Evolutionary conservation across 805 yeast species (phyloP), one percentile per base, ranked within the genome.

Genomic region (Wickerhamiella brachini): DNA sequence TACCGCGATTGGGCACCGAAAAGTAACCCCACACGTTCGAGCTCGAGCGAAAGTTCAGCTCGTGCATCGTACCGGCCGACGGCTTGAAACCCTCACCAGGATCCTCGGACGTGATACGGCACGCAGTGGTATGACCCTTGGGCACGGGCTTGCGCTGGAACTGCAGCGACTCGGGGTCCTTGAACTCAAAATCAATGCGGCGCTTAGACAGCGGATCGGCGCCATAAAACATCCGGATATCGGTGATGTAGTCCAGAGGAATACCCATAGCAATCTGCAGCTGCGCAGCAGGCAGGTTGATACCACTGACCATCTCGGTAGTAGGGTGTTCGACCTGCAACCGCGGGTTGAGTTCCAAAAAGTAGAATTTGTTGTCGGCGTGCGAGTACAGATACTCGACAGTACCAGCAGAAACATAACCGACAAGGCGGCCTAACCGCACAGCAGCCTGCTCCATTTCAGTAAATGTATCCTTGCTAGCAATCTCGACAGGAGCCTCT

Each of bases 21-120:
- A 93, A 93, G 68, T 93, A 93, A 73, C 99, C 99, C 99, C 99
- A 93, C 48, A 94, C 99, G 61, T 93, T 90, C 9, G 97, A 88
- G 37, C 95, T 83, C 3, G 99, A 94, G 68, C 97, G 78, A 77
- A 93, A 90, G 67, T 93, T 94, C 67, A 93, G 79, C 69, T 93
- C 98, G 60, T 89, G 95, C 71, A 93, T 76, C 50, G 88, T 80
- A 73, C 99, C 99, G 65, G 95, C 94, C 42, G 95, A 85, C 50
- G 99, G 99, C 70, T 93, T 93, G 78, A 93, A 93, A 47, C 98
- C 99, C 72, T 90, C 97, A 65, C 95, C 94, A 47, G 99, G 99
- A 71, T 93, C 99, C 71, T 93, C 99, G 13, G 96, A 86, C 37
- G 98, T 93, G 68, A 93, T 93, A 75, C 99, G 88, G 73, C 97